Base-by-base conservation (phyloP, 2,329 filamentous ascomycete species). In the Gremmenia infestans region DNA sequence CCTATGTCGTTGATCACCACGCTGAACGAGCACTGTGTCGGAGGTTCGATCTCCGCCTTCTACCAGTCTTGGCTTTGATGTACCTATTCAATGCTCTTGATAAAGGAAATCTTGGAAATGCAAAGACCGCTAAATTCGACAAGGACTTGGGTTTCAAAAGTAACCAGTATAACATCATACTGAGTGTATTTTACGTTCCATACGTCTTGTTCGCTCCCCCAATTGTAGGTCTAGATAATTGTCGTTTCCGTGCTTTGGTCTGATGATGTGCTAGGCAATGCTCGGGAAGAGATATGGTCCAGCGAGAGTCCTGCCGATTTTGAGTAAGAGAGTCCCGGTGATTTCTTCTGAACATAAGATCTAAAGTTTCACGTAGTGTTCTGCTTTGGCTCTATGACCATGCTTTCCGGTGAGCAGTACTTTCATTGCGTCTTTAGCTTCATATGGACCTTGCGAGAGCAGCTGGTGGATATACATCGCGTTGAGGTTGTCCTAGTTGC, bases 121-220 rank as follows among this genome's bases (percentile, higher is more conserved):
- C 81, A 2, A 73, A 85, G 66, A 85, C 81, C 0, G 66, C 60
- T 45, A 53, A 55, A 9, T 17, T 68, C 52, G 66, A 66, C 12
- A 73, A 72, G 23, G 80, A 84, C 63, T 72, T 89, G 19, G 69
- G 80, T 35, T 85, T 91, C 71, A 77, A 77, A 45, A 69, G 72
- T 0, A 78, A 83, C 60, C 79, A 89, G 67, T 89, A 90, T 72
- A 89, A 89, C 67, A 78, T 83, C 28, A 79, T 89, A 48, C 71
- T 90, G 37, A 80, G 78, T 51, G 83, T 91, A 60, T 91, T 91
- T 75, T 91, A 88, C 70, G 76, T 91, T 6, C 87, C 87, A 0
- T 90, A 87, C 67, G 86, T 89, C 37, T 67, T 91, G 3, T 87
- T 84, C 53, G 86, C 85, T 1, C 85, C 85, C 0, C 81, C 84